Conservation (phyloP, 148 eudicot species). For the Dysphania ambrosioides region DNA sequence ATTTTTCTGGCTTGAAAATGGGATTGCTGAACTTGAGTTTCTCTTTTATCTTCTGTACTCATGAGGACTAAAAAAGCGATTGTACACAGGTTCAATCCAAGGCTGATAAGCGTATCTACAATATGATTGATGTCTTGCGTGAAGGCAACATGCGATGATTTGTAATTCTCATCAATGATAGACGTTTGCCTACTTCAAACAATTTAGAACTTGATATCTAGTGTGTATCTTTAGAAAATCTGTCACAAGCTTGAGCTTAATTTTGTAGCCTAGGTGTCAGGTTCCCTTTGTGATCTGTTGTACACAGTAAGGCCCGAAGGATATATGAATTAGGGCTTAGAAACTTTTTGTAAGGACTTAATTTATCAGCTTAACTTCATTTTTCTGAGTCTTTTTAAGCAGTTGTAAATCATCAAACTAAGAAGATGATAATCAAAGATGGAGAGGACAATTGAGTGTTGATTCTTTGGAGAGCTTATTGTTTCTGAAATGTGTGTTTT, state of each 20-base stretch:
- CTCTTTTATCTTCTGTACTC: neutral
- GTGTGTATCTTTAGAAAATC: neutral
- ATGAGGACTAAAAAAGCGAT: neutral
- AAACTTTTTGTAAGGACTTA: no score
- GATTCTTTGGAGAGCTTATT: no score
- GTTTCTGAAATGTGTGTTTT: neutral
- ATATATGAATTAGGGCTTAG: neutral
- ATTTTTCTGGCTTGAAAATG: neutral
- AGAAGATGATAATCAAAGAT: no score
- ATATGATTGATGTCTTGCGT: constrained; percentile 65
- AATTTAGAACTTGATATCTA: neutral
- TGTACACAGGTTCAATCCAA: constrained; percentile 54
- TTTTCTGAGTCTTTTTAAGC: no score
- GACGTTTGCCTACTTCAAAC: neutral
- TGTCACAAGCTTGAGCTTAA: neutral
- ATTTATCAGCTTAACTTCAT: no score
- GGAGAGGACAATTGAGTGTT: no score
- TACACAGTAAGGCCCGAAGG: neutral
- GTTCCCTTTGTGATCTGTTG: neutral
- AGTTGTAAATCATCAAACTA: no score
- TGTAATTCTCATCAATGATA: neutral
- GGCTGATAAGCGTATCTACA: constrained; percentile 64
- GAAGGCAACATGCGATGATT: constrained; percentile 60
- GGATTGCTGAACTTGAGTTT: neutral
- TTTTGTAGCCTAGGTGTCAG: neutral